Percentiles rank a stretch among this genome's conserved stretches.
phyloP scores from a whole-genome alignment of 495 filamentous ascomycete genomes.

The Hypoxylon subgilvum region DNA sequence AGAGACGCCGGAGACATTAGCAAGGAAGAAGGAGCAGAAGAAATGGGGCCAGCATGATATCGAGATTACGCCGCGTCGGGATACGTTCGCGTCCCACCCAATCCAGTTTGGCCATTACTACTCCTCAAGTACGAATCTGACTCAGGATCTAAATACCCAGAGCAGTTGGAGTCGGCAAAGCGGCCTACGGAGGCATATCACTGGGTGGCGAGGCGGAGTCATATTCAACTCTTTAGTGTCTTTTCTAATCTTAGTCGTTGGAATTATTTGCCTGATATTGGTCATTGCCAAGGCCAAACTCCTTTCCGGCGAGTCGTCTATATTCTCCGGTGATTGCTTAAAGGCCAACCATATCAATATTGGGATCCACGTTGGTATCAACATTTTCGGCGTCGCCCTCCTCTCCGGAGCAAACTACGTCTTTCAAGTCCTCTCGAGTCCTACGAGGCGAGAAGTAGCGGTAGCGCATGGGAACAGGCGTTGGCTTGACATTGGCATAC shows the following conservation, averaged over 20 bases:
- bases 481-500: constrained; percentile 63
- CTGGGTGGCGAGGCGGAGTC: constrained; percentile 51
- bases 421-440: constrained; percentile 59
- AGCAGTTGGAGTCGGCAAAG: constrained; percentile 32
- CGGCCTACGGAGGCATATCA: constrained; percentile 35
- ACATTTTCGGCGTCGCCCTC: constrained; percentile 44
- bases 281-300: constrained; percentile 42
- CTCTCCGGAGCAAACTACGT: constrained; percentile 54
- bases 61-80: constrained; percentile 35
- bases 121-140: constrained; percentile 7
- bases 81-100: constrained; percentile 42
- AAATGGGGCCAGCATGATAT: constrained; percentile 43
- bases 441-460: constrained; percentile 58
- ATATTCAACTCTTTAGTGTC: constrained; percentile 45
- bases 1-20: constrained; percentile 51
- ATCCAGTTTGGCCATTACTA: constrained; percentile 45
- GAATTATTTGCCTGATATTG: constrained; percentile 48
- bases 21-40: constrained; percentile 48
- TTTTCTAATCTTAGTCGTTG: constrained; percentile 47
- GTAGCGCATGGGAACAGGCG: constrained; percentile 50
- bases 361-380: constrained; percentile 48
- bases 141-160: constrained; percentile 19
- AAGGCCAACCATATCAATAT: constrained; percentile 42
- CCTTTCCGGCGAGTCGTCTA: constrained; percentile 39
- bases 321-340: constrained; percentile 46